A percentile compares a stretch with the other conserved stretches of the same genome.
Evolutionary conservation across 192 early-diverging fungal species (phyloP).

Genomic region (Pecoramyces ruminantium): DNA sequence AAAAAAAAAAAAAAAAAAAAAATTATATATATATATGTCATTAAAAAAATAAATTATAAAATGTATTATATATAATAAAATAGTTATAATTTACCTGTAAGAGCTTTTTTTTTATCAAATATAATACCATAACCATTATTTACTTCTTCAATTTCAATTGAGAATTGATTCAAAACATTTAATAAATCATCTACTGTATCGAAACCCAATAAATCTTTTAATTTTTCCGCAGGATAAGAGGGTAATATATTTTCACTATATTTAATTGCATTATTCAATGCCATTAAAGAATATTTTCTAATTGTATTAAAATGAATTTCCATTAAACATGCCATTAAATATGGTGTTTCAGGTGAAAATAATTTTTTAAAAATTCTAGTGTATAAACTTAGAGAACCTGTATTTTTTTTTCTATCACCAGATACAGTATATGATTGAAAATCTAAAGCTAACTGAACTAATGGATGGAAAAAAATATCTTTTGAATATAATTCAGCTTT

Average conservation of each 20-base stretch:
- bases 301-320: constrained; percentile 59
- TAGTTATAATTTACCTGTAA: background rate
- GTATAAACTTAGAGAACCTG: constrained; percentile 32
- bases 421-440: constrained; percentile 37
- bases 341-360: constrained; percentile 32
- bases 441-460: constrained; percentile 51
- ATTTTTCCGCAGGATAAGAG: constrained; percentile 19
- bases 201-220: constrained; percentile 39
- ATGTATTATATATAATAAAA: too few species aligned
- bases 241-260: constrained; percentile 23
- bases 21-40: too few species aligned
- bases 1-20: too few species aligned
- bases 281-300: constrained; percentile 51
- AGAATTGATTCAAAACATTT: background rate
- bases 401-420: constrained; percentile 15
- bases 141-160: background rate
- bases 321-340: constrained; percentile 58
- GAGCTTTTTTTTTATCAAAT: background rate
- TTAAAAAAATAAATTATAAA: too few species aligned
- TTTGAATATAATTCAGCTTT: constrained; percentile 19
- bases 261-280: constrained; percentile 37
- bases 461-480: constrained; percentile 31
- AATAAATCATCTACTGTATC: constrained; percentile 27
- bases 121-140: background rate
- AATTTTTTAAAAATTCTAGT: constrained; percentile 58